Percentiles rank a stretch among this genome's conserved stretches.
Evolutionary conservation across 768 basidiomycete genomes (phyloP).

Genomic region (Solioccasus polychromus): DNA sequence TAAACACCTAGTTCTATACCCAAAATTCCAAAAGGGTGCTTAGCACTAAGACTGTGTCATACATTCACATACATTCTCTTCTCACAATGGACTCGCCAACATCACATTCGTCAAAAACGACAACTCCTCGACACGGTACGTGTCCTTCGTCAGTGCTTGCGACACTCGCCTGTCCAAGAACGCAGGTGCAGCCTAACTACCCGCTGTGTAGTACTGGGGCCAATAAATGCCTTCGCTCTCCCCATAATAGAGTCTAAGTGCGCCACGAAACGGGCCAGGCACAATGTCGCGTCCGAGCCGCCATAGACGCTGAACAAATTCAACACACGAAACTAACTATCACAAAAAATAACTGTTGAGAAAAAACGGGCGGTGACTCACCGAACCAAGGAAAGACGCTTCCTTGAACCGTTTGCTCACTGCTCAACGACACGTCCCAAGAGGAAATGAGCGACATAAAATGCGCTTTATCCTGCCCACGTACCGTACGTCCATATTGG

Average conservation of each 20-base stretch:
- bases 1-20: too few species aligned
- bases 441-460: not conserved
- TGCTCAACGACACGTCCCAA: too few species aligned
- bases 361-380: slow-evolving; percentile 16
- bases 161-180: slow-evolving; percentile 37
- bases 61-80: too few species aligned
- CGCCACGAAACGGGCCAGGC: slow-evolving; percentile 19
- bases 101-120: slow-evolving; percentile 24
- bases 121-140: slow-evolving; percentile 40
- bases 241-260: slow-evolving; percentile 39
- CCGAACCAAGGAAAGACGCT: slow-evolving; percentile 43
- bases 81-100: slow-evolving; percentile 7
- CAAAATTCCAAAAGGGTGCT: too few species aligned
- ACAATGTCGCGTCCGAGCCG: slow-evolving; percentile 41
- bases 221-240: slow-evolving; percentile 32
- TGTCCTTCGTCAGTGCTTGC: slow-evolving; percentile 40
- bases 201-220: slow-evolving; percentile 39
- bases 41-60: too few species aligned
- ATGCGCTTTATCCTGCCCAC: too few species aligned
- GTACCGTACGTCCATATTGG: slow-evolving; percentile 36
- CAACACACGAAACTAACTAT: not conserved
- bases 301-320: slow-evolving; percentile 32
- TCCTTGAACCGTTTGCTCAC: slow-evolving; percentile 46
- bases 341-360: too few species aligned
- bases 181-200: slow-evolving; percentile 35